Conservation (phyloP, 257 asterid species). For the Schizonepeta tenuifolia region DNA sequence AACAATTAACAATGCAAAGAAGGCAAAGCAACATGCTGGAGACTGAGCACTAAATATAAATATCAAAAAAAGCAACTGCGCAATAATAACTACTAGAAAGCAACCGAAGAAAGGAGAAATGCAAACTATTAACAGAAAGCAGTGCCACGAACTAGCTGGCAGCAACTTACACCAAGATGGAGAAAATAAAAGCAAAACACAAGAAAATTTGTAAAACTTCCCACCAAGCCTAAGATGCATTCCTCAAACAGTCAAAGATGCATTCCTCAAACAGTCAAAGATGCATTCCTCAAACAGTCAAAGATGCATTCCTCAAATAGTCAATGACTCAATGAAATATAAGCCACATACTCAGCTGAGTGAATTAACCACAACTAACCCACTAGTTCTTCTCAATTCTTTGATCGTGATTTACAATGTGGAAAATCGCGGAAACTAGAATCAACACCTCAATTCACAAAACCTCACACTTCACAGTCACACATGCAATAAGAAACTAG, state of each 20-base stretch:
- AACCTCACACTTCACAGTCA: conserved; percentile 1
- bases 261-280: conserved; percentile 21
- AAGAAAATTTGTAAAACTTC: neutral
- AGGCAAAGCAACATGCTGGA: neutral
- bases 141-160: conserved; percentile 13
- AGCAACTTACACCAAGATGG: conserved; percentile 7
- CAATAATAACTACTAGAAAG: neutral
- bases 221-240: conserved; percentile 11
- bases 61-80: neutral
- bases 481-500: conserved; percentile 20
- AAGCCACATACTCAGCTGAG: neutral
- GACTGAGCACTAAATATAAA: neutral
- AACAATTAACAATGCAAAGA: neutral
- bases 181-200: neutral
- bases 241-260: conserved; percentile 3
- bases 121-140: conserved; percentile 6
- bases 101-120: neutral
- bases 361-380: neutral
- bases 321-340: neutral
- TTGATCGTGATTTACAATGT: neutral
- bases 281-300: conserved; percentile 10
- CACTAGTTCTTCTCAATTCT: neutral
- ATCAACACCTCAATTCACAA: conserved; percentile 7
- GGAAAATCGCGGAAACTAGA: neutral
- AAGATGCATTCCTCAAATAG: conserved; percentile 23